A percentile compares a stretch with the other conserved stretches of the same genome.
Conservation (phyloP, 345 rosid genomes). For the Lepidium didymum region DNA sequence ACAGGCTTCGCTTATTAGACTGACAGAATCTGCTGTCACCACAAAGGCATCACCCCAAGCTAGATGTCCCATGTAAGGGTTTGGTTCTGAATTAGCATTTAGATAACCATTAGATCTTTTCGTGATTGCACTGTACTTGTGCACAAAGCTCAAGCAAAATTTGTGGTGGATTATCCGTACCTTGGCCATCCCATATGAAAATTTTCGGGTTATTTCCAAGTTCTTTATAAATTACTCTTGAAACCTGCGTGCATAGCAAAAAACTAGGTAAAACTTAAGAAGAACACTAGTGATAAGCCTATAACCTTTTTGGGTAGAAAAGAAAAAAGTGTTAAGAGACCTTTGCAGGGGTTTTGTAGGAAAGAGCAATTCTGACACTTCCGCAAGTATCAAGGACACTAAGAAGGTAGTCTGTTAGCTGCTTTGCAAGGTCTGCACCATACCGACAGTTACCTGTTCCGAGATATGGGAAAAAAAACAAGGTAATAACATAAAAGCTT, state of each 20-base stretch:
- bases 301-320: background rate
- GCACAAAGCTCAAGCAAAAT: background rate
- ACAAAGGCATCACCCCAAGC: constrained; percentile 99
- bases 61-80: constrained; percentile 86
- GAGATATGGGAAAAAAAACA: background rate
- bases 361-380: constrained; percentile 76
- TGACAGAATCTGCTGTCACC: constrained; percentile 91
- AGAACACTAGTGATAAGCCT: background rate
- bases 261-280: background rate
- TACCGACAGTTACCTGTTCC: constrained; percentile 68
- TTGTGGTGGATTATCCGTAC: constrained; percentile 29
- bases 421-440: constrained; percentile 80
- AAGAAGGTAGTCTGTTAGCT: constrained; percentile 51
- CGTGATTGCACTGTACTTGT: background rate
- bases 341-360: constrained; percentile 78
- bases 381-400: constrained; percentile 70
- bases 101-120: constrained; percentile 15
- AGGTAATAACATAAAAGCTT: background rate
- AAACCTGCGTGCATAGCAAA: constrained; percentile 40
- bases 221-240: constrained; percentile 55
- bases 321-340: constrained; percentile 29
- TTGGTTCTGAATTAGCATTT: constrained; percentile 54
- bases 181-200: constrained; percentile 82
- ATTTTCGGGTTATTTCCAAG: constrained; percentile 79
- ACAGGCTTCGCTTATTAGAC: constrained; percentile 91